Evolutionary conservation across 805 yeast genomes (phyloP), one percentile per base, ranked within the genome.

Genomic region (Ogataea paraovalis): DNA sequence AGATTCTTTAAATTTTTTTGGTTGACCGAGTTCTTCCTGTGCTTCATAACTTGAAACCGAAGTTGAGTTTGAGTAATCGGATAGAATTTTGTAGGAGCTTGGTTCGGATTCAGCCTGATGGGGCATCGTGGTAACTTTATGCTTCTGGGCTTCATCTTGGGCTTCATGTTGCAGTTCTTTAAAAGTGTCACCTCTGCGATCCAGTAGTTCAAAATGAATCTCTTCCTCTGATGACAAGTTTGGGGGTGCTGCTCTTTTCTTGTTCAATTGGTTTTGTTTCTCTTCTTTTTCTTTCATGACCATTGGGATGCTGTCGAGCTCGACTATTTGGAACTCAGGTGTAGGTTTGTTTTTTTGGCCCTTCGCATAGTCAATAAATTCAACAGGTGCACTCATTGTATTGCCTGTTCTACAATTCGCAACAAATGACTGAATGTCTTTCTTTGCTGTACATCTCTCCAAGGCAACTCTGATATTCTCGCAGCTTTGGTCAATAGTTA

Each of bases 401-500:
- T 76, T 68, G 0, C 96, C 95, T 0, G 95, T 85, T 5, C 83
- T 85, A 53, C 73, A 72, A 30, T 69, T 69, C 6, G 70, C 65
- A 12, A 80, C 76, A 63, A 81, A 87, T 2, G 66, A 62, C 25
- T 70, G 69, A 19, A 86, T 68, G 53, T 88, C 96, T 18, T 68
- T 68, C 2, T 69, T 68, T 7, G 87, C 79, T 18, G 80, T 83
- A 55, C 90, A 83, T 43, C 77, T 74, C 49, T 90, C 96, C 45
- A 88, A 72, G 2, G 79, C 65, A 7, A 80, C 62, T 47, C 96
- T 75, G 13, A 90, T 76, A 44, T 72, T 72, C 59, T 89, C 96
- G 47, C 85, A 87, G 9, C 85, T 75, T 51, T 80, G 83, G 60
- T 89, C 96, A 57, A 84, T 86, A 39, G 80, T 78, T 28, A 88